Base-by-base conservation (phyloP, 225 moss, liverwort and hornwort genomes). In the Physcomitrium patens region DNA sequence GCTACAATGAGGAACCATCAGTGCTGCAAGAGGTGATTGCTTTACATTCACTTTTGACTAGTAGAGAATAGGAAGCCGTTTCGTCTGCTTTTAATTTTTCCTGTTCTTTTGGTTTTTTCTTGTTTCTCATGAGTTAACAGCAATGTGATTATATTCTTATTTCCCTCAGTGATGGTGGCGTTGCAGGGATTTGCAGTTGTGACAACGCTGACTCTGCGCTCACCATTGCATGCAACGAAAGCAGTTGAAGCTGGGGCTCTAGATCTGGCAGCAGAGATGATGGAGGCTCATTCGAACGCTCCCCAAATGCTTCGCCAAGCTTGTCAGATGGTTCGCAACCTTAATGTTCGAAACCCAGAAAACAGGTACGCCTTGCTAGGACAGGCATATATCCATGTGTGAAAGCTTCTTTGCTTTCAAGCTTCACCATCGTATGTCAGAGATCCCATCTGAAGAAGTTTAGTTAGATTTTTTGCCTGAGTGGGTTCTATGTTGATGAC, bases 281-380 rank as follows among this genome's bases (percentile, higher is more conserved):
- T 96, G 90, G 88, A 78, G 61, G 81, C 56, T 71, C 90, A 93
- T 62, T 60, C 83, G 20, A 57, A 62, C n/a, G 80, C 89, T 49
- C 77, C 86, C 56, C 50, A 62, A 23, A 85, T 96, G 90, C 89
- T 93, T 77, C 89, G 96, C 76, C 96, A 94, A 84, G 93, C 92
- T 65, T 94, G 96, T 79, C 93, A 96, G 78, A 81, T 96, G 71
- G 76, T 96, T 69, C 93, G 96, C 28, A 96, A 96, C 68, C 70
- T 96, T 63, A 82, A 92, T 77, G 96, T 94, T 72, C 84, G 96
- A 23, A 93, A 93, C 58, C 79, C 65, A 14, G 96, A 96, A 72
- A 92, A 96, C 83, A 96, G 96, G 96, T 96, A 65, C 66, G 78
- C 45, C 51, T 9, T 49, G 12, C 26, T 73, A 66, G 48, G 44